Base-by-base conservation (phyloP, 2,329 filamentous ascomycete species). In the Alternaria arborescens region DNA sequence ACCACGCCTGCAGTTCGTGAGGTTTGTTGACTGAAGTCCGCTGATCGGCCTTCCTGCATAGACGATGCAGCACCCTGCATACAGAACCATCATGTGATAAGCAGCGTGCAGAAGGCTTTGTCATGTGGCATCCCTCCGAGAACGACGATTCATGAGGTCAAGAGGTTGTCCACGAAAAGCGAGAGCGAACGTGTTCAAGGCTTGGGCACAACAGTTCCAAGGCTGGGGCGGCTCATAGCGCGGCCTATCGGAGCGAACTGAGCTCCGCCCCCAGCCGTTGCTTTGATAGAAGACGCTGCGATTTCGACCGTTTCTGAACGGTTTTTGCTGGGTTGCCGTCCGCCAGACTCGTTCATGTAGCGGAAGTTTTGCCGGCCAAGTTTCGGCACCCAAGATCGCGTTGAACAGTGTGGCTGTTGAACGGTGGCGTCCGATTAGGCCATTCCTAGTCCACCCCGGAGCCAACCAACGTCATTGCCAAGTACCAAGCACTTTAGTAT, bases 61-160 rank as follows among this genome's bases (percentile, higher is more conserved):
- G 38, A 44, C 38, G 43, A 30, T 58, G 59, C 58, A 55, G 46
- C 18, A 36, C 46, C 18, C 28, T 46, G 52, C 47, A 58, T 47
- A n/a, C 28, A 51, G n/a, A 32, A 38, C 22, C 61, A 55, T 64
- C 64, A 62, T 65, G 62, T 60, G 64, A 65, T 58, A 18, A 40
- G 51, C 46, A 54, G 43, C 52, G 34, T 55, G 58, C 53, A 62
- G 55, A 2, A 34, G 36, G 6, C 36, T 52, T 54, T 28, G 58
- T 58, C 61, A 58, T 46, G 32, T 59, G 64, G 61, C 46, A 28
- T 54, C 46, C 22, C 51, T n/a, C 52, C 20, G 12, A 42, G 26
- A 16, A 59, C 3, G 16, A 38, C 43, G 43, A 43, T 55, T 38
- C 22, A 22, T 26, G 22, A 43, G 32, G 44, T 11, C n/a, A 20